These are phyloP conservation scores for Passiflora organensis DNA, from an alignment of 345 rosid genomes.

Conservation along the genomic window DNA sequence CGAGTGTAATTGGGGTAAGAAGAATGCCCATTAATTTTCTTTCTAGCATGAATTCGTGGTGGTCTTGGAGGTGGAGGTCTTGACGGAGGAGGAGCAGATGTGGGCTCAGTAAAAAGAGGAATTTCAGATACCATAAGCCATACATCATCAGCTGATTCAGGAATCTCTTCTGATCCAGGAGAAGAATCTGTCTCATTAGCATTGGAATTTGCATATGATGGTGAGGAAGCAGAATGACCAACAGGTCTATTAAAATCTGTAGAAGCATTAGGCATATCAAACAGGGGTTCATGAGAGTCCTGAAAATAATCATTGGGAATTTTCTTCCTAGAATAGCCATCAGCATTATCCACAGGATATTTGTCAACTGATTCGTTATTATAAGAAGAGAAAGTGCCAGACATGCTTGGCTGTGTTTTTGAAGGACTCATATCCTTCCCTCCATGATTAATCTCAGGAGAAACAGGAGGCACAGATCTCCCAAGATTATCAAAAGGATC, in stretches of 20 bases:
- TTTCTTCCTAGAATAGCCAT: conserved; percentile 34
- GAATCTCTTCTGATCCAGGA: conserved; percentile 43
- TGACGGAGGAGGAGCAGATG: conserved; percentile 84
- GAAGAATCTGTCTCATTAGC: conserved; percentile 37
- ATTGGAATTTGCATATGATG: conserved; percentile 37
- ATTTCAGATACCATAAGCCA: conserved; percentile 96
- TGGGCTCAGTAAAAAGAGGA: conserved; percentile 81
- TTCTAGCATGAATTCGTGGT: conserved; percentile 45
- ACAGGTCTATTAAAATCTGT: conserved; percentile 28
- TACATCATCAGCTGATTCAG: conserved; percentile 58
- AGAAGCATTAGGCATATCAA: conserved; percentile 36
- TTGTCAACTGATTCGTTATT: conserved; percentile 37
- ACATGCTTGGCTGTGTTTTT: conserved; percentile 33
- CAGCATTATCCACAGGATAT: conserved; percentile 32
- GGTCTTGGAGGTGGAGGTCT: conserved; percentile 98
- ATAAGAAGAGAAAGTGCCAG: conserved; percentile 34
- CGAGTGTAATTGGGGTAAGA: conserved; percentile 43
- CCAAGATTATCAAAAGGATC: conserved; percentile 64
- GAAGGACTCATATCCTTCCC: conserved; percentile 45
- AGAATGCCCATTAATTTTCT: conserved; percentile 45
- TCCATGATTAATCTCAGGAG: conserved; percentile 39
- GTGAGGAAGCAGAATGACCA: conserved; percentile 42
- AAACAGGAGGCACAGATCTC: conserved; percentile 41
- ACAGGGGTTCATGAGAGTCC: conserved; percentile 40
- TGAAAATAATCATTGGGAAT: conserved; percentile 36